Percentiles rank a stretch among this genome's conserved stretches.
Evolutionary conservation across 2,329 filamentous ascomycete genomes (phyloP).

Genomic region (Coleophoma crateriformis): DNA sequence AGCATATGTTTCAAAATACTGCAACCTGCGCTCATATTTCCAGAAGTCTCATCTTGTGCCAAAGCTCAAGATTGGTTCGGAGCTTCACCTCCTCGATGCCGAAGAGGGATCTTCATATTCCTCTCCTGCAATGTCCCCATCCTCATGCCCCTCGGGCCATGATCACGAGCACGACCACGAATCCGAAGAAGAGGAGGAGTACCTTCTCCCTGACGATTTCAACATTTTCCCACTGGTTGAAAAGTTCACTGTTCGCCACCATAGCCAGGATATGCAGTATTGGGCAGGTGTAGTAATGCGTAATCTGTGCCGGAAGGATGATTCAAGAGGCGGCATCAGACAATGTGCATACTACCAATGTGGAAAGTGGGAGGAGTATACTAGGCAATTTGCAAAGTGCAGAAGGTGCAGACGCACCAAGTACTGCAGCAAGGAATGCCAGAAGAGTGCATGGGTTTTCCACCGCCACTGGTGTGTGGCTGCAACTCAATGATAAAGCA

Average conservation of each 20-base stretch:
- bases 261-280: constrained; percentile 97
- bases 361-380: constrained; percentile 96
- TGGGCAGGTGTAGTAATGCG: constrained; percentile 99
- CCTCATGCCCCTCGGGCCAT: constrained; percentile 29
- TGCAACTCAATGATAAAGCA: constrained; percentile 36
- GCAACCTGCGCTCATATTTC: constrained; percentile 91
- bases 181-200: constrained; percentile 66
- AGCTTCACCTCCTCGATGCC: constrained; percentile 74
- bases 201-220: constrained; percentile 86
- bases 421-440: constrained; percentile 99
- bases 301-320: constrained; percentile 96
- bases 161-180: constrained; percentile 10
- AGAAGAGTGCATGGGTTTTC: constrained; percentile 98
- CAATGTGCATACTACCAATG: constrained; percentile 98
- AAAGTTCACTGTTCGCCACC: constrained; percentile 94
- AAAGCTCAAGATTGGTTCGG: constrained; percentile 81
- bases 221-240: constrained; percentile 98
- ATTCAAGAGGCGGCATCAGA: constrained; percentile 85
- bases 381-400: constrained; percentile 96
- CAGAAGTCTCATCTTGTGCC: constrained; percentile 93
- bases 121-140: constrained; percentile 21
- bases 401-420: constrained; percentile 93
- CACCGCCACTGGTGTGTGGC: constrained; percentile 96
- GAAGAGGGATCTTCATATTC: constrained; percentile 42
- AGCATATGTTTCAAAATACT: constrained; percentile 98